Conservation (phyloP, 75 land plant genomes). For the Cunninghamia lanceolata region DNA sequence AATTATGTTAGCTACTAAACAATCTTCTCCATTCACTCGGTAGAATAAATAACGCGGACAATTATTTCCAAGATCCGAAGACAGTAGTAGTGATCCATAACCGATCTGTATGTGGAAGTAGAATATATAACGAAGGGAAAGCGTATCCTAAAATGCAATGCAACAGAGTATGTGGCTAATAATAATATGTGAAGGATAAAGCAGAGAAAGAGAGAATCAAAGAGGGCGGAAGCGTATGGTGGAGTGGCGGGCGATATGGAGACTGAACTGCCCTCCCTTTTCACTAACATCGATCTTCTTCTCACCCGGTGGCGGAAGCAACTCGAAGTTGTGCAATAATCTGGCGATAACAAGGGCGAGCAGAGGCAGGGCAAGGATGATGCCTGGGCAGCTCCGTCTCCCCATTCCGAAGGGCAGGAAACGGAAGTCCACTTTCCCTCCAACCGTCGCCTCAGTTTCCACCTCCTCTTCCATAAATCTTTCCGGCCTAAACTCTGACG, state of each 20-base stretch:
- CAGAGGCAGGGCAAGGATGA: slow-evolving; percentile 33
- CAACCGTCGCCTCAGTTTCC: slow-evolving; percentile 28
- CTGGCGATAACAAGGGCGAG: slow-evolving; percentile 27
- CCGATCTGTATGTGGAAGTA: too few species aligned
- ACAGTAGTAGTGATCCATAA: too few species aligned
- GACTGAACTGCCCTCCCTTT: slow-evolving; percentile 34
- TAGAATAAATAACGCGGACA: too few species aligned
- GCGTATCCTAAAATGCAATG: too few species aligned
- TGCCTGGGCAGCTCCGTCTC: slow-evolving; percentile 38
- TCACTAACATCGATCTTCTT: slow-evolving; percentile 26
- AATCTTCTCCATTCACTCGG: too few species aligned
- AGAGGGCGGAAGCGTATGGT: background rate
- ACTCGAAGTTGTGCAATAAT: slow-evolving; percentile 20
- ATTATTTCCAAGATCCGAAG: too few species aligned
- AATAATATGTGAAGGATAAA: too few species aligned
- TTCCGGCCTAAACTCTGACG: slow-evolving; percentile 25
- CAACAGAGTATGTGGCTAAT: too few species aligned
- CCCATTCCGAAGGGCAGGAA: slow-evolving; percentile 37
- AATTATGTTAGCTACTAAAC: too few species aligned
- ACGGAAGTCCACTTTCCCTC: slow-evolving; percentile 31
- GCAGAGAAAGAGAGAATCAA: background rate
- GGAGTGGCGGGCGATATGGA: slow-evolving; percentile 15
- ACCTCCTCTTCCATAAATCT: slow-evolving; percentile 32
- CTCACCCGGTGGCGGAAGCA: slow-evolving; percentile 27
- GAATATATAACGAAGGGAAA: too few species aligned